phyloP scores from a whole-genome alignment of 257 asterid genomes.

The Solanum gandarillasii region DNA sequence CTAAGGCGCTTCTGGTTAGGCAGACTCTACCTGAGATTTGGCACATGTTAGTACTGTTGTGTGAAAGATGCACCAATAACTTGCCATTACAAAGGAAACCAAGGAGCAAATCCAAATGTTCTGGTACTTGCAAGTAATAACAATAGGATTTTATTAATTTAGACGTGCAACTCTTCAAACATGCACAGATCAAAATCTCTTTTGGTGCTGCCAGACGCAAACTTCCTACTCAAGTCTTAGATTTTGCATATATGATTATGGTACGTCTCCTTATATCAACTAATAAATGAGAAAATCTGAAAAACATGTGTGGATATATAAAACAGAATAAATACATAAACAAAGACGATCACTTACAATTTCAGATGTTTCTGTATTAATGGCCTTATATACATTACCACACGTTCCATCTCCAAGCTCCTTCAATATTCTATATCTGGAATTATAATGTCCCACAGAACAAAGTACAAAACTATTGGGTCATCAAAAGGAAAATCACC shows the following conservation, averaged over 20 bases:
- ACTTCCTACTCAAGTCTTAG: not conserved
- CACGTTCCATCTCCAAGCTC: conserved; percentile 95
- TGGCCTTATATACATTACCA: conserved; percentile 86
- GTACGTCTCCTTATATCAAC: not conserved
- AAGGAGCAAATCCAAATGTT: not conserved
- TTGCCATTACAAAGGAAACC: not conserved
- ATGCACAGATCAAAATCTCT: not conserved
- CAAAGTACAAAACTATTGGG: conserved; percentile 4
- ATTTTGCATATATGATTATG: not conserved
- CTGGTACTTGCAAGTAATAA: not conserved
- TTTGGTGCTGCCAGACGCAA: not conserved
- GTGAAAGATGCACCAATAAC: not conserved
- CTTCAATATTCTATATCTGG: conserved; percentile 66
- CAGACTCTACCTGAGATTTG: not conserved
- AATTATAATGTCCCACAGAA: conserved; percentile 3
- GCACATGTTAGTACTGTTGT: not conserved
- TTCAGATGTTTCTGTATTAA: conserved; percentile 64
- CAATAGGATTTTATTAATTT: not conserved
- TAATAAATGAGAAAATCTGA: not conserved
- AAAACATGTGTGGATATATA: not conserved
- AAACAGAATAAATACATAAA: not conserved
- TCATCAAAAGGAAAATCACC: conserved; percentile 1
- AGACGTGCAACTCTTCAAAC: not conserved
- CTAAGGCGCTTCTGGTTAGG: not conserved
- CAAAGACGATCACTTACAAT: conserved; percentile 40